phyloP scores from a whole-genome alignment of 306 rosid genomes.

The Geum urbanum region DNA sequence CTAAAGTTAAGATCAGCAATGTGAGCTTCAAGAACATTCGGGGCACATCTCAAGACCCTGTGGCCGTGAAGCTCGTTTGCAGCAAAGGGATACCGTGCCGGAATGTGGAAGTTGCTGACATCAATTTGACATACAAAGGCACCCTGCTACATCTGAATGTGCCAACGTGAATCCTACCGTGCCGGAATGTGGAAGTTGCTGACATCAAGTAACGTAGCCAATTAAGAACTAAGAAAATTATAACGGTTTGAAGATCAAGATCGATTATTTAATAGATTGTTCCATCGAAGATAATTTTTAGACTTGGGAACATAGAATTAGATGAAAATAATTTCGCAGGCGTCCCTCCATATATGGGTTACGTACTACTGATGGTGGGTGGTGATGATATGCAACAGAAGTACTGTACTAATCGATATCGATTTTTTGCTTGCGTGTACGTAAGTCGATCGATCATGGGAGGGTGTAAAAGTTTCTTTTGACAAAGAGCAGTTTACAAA shows the following conservation, averaged over 20 bases:
- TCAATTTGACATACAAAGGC: not conserved
- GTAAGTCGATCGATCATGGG: too few species aligned
- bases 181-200: too few species aligned
- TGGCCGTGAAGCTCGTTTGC: not conserved
- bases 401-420: too few species aligned
- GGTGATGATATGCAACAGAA: too few species aligned
- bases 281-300: not conserved
- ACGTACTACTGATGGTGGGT: not conserved
- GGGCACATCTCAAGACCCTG: not conserved
- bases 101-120: not conserved
- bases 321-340: not conserved
- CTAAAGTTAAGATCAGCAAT: not conserved
- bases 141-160: not conserved
- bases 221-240: not conserved
- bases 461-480: too few species aligned
- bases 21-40: slow-evolving; percentile 3
- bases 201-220: too few species aligned
- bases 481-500: too few species aligned
- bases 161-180: not conserved
- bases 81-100: not conserved
- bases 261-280: not conserved
- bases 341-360: not conserved
- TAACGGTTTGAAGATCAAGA: not conserved
- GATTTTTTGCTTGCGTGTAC: too few species aligned
- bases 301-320: not conserved